Base-by-base conservation (phyloP, 2,329 filamentous ascomycete species). In the Diplodia sapinea region DNA sequence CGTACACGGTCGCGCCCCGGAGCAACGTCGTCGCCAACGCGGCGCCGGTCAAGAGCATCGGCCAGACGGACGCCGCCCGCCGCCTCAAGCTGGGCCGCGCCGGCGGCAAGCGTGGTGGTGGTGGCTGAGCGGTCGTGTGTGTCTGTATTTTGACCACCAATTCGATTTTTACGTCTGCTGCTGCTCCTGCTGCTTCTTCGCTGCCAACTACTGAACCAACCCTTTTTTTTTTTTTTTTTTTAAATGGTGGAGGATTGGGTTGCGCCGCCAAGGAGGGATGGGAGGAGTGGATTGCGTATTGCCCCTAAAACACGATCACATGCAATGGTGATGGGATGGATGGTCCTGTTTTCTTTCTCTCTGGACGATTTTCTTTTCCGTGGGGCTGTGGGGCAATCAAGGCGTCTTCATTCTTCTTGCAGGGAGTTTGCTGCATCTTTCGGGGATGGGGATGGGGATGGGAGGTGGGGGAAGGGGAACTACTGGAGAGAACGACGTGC, bases 1-100 rank as follows among this genome's bases (percentile, higher is more conserved):
- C 84, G 26, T 90, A 89, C 74, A 87, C 83, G 5, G 83, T 89
- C 71, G 87, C 87, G 57, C 88, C 88, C n/a, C 85, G 84, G 74
- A 87, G 83, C 75, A 87, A 83, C 54, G 50, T 63, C 17, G 59
- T 68, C 15, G 57, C 51, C 51, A 64, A 64, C 29, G 50, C 57
- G 5, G 49, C 59, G 36, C 51, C 56, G 6, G 43, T 50, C 26
- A 55, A 47, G 29, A 12, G 31, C 50, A 51, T 59, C 13, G 51
- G 57, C 7, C 57, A 56, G 51, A 63, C 49, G 38, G 66, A 68
- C 38, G 54, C 59, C 15, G 66, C 66, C 9, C 38, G 43, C 36
- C 49, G 59, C 7, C 51, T 68, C 31, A 68, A 68, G 38, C 51
- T 68, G 51, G 66, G 66, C 29, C 49, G 59, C 15, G 36, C 66